phyloP scores from a whole-genome alignment of 2,329 filamentous ascomycete genomes.

The Clonostachys byssicola region DNA sequence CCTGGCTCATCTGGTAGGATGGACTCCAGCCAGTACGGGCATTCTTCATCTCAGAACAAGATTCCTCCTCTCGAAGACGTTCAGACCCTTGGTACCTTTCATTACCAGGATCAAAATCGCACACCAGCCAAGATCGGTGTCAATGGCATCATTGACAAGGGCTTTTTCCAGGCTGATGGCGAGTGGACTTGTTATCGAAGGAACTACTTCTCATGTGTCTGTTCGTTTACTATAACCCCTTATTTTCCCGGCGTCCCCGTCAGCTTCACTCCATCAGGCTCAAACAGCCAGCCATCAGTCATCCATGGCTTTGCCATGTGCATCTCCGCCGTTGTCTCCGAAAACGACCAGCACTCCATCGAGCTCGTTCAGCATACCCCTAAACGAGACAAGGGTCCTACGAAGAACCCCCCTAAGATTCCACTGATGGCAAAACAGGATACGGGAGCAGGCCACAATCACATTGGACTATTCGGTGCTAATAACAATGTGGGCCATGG shows the following conservation, averaged over 20 bases:
- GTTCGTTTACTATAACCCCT: conserved; percentile 69
- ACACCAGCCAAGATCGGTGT: conserved; percentile 66
- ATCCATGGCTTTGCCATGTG: conserved; percentile 78
- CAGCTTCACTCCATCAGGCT: conserved; percentile 44
- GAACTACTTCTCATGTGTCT: conserved; percentile 86
- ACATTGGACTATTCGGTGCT: background rate
- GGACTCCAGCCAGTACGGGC: conserved; percentile 36
- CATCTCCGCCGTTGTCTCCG: conserved; percentile 79
- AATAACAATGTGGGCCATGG: background rate
- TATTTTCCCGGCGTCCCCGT: conserved; percentile 39
- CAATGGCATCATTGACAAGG: conserved; percentile 79
- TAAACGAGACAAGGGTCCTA: conserved; percentile 85
- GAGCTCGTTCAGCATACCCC: conserved; percentile 88
- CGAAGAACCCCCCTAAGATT: conserved; percentile 66
- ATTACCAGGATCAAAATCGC: conserved; percentile 45
- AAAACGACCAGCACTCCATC: conserved; percentile 69
- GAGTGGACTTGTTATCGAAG: conserved; percentile 92
- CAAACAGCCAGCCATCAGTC: conserved; percentile 48
- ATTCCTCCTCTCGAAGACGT: conserved; percentile 50
- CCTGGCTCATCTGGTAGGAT: conserved; percentile 41
- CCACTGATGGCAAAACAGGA: conserved; percentile 60
- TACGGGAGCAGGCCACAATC: background rate
- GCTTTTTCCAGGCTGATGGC: conserved; percentile 75
- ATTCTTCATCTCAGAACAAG: conserved; percentile 18
- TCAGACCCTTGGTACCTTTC: conserved; percentile 54